Evolutionary conservation across 331 rosid species (phyloP).

Genomic region (Pyrus hybrid): DNA sequence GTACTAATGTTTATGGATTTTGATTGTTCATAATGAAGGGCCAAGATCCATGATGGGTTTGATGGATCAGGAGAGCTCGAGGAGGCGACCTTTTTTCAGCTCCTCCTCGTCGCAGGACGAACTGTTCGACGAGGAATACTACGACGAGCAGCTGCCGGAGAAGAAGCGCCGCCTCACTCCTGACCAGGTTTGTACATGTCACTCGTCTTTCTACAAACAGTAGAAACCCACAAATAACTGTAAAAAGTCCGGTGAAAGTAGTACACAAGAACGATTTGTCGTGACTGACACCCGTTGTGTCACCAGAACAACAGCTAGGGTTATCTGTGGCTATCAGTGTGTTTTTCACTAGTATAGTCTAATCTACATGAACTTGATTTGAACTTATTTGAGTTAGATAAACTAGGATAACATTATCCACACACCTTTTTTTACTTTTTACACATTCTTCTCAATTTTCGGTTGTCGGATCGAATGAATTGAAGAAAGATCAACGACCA

Average conservation of each 20-base stretch:
- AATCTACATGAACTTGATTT: neutral
- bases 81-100: conserved; percentile 66
- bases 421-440: no score
- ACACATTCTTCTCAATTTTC: no score
- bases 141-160: conserved; percentile 88
- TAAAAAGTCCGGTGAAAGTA: neutral
- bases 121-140: conserved; percentile 76
- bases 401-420: no score
- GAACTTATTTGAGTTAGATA: no score
- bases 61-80: conserved; percentile 54
- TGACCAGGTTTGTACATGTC: conserved; percentile 51
- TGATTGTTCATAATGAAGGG: conserved; percentile 17
- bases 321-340: neutral
- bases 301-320: neutral
- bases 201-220: neutral
- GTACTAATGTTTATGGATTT: neutral
- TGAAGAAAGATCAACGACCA: no score
- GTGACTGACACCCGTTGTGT: neutral
- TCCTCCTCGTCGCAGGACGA: conserved; percentile 51
- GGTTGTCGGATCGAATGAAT: no score
- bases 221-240: neutral
- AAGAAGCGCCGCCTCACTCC: conserved; percentile 92
- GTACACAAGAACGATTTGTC: neutral
- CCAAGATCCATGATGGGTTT: conserved; percentile 51
- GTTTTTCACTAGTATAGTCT: neutral